A percentile compares a stretch with the other conserved stretches of the same genome.
These are phyloP conservation scores for Tricholoma furcatifolium DNA, from an alignment of 768 basidiomycete genomes.

Conservation along the genomic window DNA sequence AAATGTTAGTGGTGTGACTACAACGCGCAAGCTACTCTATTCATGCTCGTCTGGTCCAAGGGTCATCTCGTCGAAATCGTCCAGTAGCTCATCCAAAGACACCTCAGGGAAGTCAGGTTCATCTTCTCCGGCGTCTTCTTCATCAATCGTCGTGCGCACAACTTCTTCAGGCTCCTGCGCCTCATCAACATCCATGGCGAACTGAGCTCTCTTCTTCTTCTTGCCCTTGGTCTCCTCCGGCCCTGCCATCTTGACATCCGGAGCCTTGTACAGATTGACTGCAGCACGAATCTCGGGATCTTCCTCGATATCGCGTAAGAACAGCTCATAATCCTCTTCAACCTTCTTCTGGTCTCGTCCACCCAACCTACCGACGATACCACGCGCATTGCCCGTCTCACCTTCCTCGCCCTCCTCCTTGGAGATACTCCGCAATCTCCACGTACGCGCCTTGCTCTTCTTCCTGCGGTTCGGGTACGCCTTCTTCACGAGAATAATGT, in stretches of 20 bases:
- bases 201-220: slow-evolving; percentile 45
- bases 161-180: slow-evolving; percentile 26
- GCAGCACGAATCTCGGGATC: slow-evolving; percentile 86
- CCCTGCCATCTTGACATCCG: slow-evolving; percentile 52
- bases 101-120: slow-evolving; percentile 91
- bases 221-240: slow-evolving; percentile 32
- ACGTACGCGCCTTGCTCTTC: slow-evolving; percentile 81
- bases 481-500: slow-evolving; percentile 93
- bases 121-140: slow-evolving; percentile 54
- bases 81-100: slow-evolving; percentile 79
- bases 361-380: slow-evolving; percentile 88
- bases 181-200: slow-evolving; percentile 71
- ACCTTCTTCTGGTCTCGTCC: slow-evolving; percentile 91
- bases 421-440: slow-evolving; percentile 90
- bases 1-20: too few species aligned
- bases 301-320: slow-evolving; percentile 92
- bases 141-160: slow-evolving; percentile 17
- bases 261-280: slow-evolving; percentile 83
- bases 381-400: slow-evolving; percentile 72
- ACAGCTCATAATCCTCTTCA: slow-evolving; percentile 95
- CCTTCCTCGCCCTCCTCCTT: slow-evolving; percentile 89
- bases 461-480: slow-evolving; percentile 91
- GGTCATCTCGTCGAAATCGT: slow-evolving; percentile 91
- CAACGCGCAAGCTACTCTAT: too few species aligned
- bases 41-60: slow-evolving; percentile 43